Conservation (phyloP, 2,329 filamentous ascomycete species). For the Didymella exigua region DNA sequence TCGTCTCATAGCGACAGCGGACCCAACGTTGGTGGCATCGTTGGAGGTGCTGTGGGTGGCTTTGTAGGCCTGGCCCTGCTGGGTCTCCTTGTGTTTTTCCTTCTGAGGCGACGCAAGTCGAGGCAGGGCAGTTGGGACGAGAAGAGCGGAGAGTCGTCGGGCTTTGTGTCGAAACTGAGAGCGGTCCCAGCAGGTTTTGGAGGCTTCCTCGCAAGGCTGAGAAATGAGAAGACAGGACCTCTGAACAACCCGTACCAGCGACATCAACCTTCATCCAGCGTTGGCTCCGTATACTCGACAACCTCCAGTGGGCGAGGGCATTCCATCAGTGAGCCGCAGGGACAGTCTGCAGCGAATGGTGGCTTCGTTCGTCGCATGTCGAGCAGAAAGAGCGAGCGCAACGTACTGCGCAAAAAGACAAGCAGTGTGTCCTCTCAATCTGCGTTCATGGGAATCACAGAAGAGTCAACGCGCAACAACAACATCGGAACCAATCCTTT, state of each 20-base stretch:
- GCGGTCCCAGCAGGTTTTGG: slow-evolving; percentile 29
- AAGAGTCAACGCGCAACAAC: slow-evolving; percentile 34
- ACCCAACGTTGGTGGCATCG: slow-evolving; percentile 37
- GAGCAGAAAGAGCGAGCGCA: slow-evolving; percentile 41
- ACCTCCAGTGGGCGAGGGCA: slow-evolving; percentile 30
- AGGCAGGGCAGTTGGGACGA: slow-evolving; percentile 27
- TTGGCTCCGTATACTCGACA: slow-evolving; percentile 43
- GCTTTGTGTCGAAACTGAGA: slow-evolving; percentile 28
- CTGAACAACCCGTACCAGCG: slow-evolving; percentile 37
- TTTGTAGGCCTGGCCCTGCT: slow-evolving; percentile 42
- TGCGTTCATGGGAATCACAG: slow-evolving; percentile 37
- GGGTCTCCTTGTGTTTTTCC: slow-evolving; percentile 41
- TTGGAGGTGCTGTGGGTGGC: slow-evolving; percentile 45
- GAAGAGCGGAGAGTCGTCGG: slow-evolving; percentile 19
- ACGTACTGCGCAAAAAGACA: slow-evolving; percentile 38
- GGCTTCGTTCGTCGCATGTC: slow-evolving; percentile 39
- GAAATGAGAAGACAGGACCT: slow-evolving; percentile 36
- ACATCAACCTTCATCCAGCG: slow-evolving; percentile 37
- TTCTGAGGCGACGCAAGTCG: slow-evolving; percentile 40
- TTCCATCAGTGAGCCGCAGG: slow-evolving; percentile 40
- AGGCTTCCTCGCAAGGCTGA: slow-evolving; percentile 35
- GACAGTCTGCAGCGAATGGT: slow-evolving; percentile 13
- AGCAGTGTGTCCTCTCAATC: slow-evolving; percentile 35
- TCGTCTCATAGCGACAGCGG: slow-evolving; percentile 5
- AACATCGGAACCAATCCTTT: slow-evolving; percentile 34